Evolutionary conservation across 306 rosid species (phyloP).

Genomic region (Vigna unguiculata): DNA sequence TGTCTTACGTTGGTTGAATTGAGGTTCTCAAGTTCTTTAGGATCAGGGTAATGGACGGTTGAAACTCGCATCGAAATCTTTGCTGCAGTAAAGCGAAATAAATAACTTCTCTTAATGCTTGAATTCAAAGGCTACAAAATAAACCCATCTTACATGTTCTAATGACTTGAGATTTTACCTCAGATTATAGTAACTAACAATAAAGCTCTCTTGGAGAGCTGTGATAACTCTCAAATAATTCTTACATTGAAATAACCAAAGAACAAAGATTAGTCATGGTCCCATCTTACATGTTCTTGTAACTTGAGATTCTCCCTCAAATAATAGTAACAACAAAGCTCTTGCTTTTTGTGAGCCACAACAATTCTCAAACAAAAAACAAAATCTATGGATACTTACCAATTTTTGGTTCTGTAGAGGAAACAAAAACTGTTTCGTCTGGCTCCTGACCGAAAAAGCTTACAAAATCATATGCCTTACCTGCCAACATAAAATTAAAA

Average conservation of each 20-base stretch:
- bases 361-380: not conserved
- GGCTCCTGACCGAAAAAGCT: slow-evolving; percentile 62
- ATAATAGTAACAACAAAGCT: too few species aligned
- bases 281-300: too few species aligned
- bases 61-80: slow-evolving; percentile 77
- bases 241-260: not conserved
- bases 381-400: slow-evolving; percentile 54
- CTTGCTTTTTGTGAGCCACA: too few species aligned
- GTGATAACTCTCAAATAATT: not conserved
- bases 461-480: slow-evolving; percentile 70
- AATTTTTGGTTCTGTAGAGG: slow-evolving; percentile 67
- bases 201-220: not conserved
- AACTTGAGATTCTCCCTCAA: too few species aligned
- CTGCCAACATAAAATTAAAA: slow-evolving; percentile 48
- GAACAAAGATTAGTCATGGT: not conserved
- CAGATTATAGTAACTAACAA: not conserved
- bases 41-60: slow-evolving; percentile 69
- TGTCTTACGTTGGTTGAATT: slow-evolving; percentile 45
- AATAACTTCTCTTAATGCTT: slow-evolving; percentile 28
- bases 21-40: slow-evolving; percentile 62
- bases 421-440: slow-evolving; percentile 67
- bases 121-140: not conserved
- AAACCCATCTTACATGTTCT: too few species aligned
- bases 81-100: slow-evolving; percentile 57
- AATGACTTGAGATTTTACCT: too few species aligned